A percentile compares a stretch with the other conserved stretches of the same genome.
Conservation (phyloP, 805 yeast genomes). For the Starmera quercuum region DNA sequence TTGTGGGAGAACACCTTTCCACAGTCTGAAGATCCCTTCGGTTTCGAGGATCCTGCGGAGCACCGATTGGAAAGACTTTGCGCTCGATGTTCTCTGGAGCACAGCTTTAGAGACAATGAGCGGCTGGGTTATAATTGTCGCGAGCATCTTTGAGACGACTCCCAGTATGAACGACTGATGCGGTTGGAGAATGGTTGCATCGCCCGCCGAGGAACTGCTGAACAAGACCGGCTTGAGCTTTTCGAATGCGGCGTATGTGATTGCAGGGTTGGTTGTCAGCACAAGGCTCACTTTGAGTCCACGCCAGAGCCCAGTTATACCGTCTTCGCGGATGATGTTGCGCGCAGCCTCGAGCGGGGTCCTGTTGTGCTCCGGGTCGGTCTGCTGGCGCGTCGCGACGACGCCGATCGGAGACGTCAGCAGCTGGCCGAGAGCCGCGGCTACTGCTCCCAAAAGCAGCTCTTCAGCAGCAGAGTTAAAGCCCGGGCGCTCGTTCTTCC, state of each 20-base stretch:
- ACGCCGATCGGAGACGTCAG: conserved; percentile 79
- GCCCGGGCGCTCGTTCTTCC: conserved; percentile 10
- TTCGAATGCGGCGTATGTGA: conserved; percentile 78
- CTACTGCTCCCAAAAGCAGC: conserved; percentile 65
- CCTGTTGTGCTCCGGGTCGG: conserved; percentile 27
- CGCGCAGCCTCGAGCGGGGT: conserved; percentile 34
- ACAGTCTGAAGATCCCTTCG: conserved; percentile 61
- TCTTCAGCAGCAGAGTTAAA: conserved; percentile 53
- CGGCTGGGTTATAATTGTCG: conserved; percentile 78
- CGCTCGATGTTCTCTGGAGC: conserved; percentile 49
- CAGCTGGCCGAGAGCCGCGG: conserved; percentile 76
- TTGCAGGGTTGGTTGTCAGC: conserved; percentile 75
- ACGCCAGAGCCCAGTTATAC: conserved; percentile 69
- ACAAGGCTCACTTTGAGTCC: conserved; percentile 78
- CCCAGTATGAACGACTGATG: conserved; percentile 65
- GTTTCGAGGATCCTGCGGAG: conserved; percentile 47
- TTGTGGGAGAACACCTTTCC: conserved; percentile 80
- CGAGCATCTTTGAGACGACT: conserved; percentile 72
- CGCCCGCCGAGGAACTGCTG: conserved; percentile 22
- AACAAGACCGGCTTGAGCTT: conserved; percentile 47
- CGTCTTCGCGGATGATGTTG: conserved; percentile 54
- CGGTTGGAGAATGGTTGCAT: conserved; percentile 39
- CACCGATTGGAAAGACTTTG: conserved; percentile 56
- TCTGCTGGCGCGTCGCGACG: conserved; percentile 60
- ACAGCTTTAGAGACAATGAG: conserved; percentile 77